These are phyloP conservation scores for Epichloe sylvatica DNA, from an alignment of 2,329 filamentous ascomycete genomes.

Conservation along the genomic window DNA sequence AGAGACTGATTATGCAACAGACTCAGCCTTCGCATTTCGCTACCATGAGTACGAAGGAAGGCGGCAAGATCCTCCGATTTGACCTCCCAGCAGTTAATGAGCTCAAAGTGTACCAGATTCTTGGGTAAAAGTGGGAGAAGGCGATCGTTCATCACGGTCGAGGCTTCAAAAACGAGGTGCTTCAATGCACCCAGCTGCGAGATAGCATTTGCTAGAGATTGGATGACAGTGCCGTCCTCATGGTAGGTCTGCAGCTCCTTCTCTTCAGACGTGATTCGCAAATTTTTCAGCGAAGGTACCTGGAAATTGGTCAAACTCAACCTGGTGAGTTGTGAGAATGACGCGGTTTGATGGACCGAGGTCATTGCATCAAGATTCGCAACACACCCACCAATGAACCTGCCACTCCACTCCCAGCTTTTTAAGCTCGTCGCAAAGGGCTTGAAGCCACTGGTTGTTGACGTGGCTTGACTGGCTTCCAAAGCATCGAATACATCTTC, in stretches of 20 bases:
- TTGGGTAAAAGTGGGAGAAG: constrained; percentile 57
- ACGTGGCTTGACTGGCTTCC: constrained; percentile 32
- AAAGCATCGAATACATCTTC: constrained; percentile 51
- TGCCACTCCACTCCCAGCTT: constrained; percentile 50
- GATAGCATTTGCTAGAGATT: constrained; percentile 20
- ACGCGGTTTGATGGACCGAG: constrained; percentile 37
- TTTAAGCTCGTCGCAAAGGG: constrained; percentile 23
- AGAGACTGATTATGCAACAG: constrained; percentile 70
- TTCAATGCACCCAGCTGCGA: constrained; percentile 45
- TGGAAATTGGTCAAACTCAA: constrained; percentile 52
- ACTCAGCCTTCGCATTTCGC: constrained; percentile 50
- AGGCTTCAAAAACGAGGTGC: constrained; percentile 61
- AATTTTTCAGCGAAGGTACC: constrained; percentile 31
- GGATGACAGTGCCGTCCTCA: constrained; percentile 29
- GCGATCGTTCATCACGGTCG: constrained; percentile 52
- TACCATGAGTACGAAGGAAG: constrained; percentile 56
- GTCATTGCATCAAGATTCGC: constrained; percentile 34
- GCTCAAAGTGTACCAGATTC: constrained; percentile 50
- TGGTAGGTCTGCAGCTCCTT: constrained; percentile 19
- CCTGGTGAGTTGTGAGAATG: constrained; percentile 43
- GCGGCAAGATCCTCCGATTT: constrained; percentile 48
- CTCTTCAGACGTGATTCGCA: constrained; percentile 21
- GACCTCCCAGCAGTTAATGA: constrained; percentile 69
- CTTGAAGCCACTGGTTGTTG: constrained; percentile 18
- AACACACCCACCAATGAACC: constrained; percentile 33